phyloP scores from a whole-genome alignment of 1,139 yeast genomes.

The Zygosaccharomyces sapae region DNA sequence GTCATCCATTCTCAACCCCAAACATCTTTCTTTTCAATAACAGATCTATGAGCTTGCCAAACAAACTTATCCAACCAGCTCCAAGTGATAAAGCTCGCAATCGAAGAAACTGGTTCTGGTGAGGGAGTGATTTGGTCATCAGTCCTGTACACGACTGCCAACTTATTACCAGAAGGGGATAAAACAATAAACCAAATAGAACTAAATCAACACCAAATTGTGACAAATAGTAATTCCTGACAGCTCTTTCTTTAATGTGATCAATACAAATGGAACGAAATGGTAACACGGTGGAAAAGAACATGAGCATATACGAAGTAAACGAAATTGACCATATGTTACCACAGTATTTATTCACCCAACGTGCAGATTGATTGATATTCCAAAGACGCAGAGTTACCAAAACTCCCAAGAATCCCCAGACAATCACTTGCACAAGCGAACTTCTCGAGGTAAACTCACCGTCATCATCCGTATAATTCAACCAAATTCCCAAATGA shows the following conservation, averaged over 20 bases:
- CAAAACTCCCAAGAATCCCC: slow-evolving; percentile 54
- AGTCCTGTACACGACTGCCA: slow-evolving; percentile 49
- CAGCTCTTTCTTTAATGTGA: slow-evolving; percentile 38
- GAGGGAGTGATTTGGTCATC: slow-evolving; percentile 54
- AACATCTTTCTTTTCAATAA: slow-evolving; percentile 59
- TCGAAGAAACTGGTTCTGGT: slow-evolving; percentile 63
- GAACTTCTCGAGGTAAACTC: slow-evolving; percentile 37
- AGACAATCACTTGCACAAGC: slow-evolving; percentile 43
- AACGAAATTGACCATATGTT: slow-evolving; percentile 70
- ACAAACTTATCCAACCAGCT: slow-evolving; percentile 74
- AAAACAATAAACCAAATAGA: slow-evolving; percentile 53
- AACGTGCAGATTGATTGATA: slow-evolving; percentile 39
- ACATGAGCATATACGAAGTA: slow-evolving; percentile 50
- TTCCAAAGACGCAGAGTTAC: slow-evolving; percentile 50
- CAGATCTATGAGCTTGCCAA: slow-evolving; percentile 55
- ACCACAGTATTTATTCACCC: slow-evolving; percentile 26
- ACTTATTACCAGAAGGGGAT: slow-evolving; percentile 64
- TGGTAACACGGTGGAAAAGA: slow-evolving; percentile 50
- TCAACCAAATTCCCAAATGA: slow-evolving; percentile 41
- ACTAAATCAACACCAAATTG: slow-evolving; percentile 46
- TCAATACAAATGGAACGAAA: slow-evolving; percentile 63
- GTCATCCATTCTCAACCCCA: slow-evolving; percentile 82
- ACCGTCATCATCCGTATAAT: slow-evolving; percentile 41
- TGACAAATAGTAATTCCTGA: slow-evolving; percentile 42
- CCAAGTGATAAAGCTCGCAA: slow-evolving; percentile 62